A percentile compares a stretch with the other conserved stretches of the same genome.
phyloP scores from a whole-genome alignment of 139 green algal genomes.

The Spirogloea muscicola region DNA sequence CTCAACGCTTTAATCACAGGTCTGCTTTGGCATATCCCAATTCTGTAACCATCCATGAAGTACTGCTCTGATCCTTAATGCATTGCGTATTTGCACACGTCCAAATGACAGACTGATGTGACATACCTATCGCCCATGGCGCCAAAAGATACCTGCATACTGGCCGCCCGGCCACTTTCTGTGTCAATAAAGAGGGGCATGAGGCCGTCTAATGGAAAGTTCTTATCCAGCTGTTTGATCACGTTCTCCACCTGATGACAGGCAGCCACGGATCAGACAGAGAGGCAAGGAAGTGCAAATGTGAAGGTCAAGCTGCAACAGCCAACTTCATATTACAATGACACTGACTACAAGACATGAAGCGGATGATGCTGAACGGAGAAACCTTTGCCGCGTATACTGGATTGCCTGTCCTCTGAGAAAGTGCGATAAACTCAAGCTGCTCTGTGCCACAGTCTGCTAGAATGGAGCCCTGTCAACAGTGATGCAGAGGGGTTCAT shows the following conservation, averaged over 20 bases:
- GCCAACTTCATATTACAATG: no score
- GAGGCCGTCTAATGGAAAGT: conserved; percentile 46
- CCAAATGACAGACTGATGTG: no score
- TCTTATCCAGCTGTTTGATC: conserved; percentile 10
- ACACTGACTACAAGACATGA: neutral
- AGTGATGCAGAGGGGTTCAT: no score
- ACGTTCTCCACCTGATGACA: conserved; percentile 27
- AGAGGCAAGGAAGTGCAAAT: no score
- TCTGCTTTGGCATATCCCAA: neutral
- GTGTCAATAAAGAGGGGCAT: conserved; percentile 60
- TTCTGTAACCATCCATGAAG: no score
- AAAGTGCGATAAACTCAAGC: conserved; percentile 57
- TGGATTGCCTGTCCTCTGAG: conserved; percentile 44
- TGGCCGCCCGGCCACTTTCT: conserved; percentile 32
- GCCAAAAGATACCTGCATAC: conserved; percentile 52
- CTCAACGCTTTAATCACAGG: neutral
- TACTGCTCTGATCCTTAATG: no score
- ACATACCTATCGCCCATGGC: conserved; percentile 61
- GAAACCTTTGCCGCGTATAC: conserved; percentile 32
- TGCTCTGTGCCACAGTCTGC: conserved; percentile 58
- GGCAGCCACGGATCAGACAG: no score
- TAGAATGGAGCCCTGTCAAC: no score
- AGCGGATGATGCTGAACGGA: conserved; percentile 13
- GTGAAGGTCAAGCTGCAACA: no score
- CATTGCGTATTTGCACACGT: no score